Conservation (phyloP, 331 rosid genomes). For the Saraca asoca region DNA sequence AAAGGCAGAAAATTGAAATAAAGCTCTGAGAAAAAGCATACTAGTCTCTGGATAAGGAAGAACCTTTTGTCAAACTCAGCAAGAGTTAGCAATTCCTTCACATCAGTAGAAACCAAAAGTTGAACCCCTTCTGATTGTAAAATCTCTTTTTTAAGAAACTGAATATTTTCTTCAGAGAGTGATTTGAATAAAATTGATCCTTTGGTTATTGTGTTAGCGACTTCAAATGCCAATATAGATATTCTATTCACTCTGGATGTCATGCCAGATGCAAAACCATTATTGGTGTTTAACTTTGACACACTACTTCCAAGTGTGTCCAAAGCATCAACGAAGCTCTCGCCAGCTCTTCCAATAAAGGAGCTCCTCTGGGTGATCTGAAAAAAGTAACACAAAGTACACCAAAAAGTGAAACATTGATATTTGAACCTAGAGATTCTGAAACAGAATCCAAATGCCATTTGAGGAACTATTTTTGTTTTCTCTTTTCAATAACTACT, state of each 20-base stretch:
- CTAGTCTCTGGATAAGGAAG: constrained; percentile 35
- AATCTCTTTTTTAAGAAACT: constrained; percentile 64
- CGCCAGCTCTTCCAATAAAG: constrained; percentile 65
- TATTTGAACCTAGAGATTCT: not conserved
- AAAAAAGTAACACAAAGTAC: constrained; percentile 23
- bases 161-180: constrained; percentile 70
- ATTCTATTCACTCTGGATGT: constrained; percentile 59
- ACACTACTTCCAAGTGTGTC: constrained; percentile 74
- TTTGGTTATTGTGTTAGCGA: constrained; percentile 85
- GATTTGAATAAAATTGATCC: constrained; percentile 68
- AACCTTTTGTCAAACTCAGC: constrained; percentile 95
- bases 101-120: constrained; percentile 66
- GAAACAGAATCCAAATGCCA: constrained; percentile 12
- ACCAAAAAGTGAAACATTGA: constrained; percentile 14
- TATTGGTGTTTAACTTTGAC: constrained; percentile 51
- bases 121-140: constrained; percentile 67
- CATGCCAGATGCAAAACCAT: constrained; percentile 55
- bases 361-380: constrained; percentile 54
- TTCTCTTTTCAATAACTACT: too few species aligned
- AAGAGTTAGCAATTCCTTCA: constrained; percentile 63
- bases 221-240: constrained; percentile 86
- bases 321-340: constrained; percentile 69
- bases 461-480: constrained; percentile 17
- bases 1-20: constrained; percentile 9
- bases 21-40: constrained; percentile 31